Percentiles rank a stretch among this genome's conserved stretches.
Evolutionary conservation across 305 asterid species (phyloP).

Genomic region (Fraxinus velutina): DNA sequence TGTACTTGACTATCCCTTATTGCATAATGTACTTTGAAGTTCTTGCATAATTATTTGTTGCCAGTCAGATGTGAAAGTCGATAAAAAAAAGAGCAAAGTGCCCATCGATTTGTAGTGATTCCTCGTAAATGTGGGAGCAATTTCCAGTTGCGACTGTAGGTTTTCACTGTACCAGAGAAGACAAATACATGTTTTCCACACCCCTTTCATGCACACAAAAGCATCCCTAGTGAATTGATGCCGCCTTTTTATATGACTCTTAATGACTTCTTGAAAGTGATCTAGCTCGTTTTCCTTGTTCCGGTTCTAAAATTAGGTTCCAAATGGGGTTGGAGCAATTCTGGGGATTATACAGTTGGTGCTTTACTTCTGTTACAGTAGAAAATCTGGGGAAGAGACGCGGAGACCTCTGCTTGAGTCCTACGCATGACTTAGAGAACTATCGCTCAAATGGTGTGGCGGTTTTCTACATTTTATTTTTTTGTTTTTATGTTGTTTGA

Average conservation of each 20-base stretch:
- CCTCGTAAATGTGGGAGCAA: background rate
- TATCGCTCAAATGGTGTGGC: background rate
- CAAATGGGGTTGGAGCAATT: conserved; percentile 78
- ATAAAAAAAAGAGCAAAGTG: background rate
- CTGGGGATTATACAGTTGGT: conserved; percentile 70
- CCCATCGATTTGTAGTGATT: background rate
- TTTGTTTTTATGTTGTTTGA: background rate
- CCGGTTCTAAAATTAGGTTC: conserved; percentile 42
- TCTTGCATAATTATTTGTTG: background rate
- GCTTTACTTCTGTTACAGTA: conserved; percentile 60
- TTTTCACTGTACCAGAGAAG: background rate
- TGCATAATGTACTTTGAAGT: background rate
- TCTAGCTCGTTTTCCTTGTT: background rate
- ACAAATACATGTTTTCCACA: background rate
- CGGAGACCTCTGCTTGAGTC: conserved; percentile 52
- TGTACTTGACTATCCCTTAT: conserved; percentile 10
- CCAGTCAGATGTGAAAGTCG: background rate
- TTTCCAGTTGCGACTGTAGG: background rate
- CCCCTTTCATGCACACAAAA: background rate
- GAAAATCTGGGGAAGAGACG: conserved; percentile 29
- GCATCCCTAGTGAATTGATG: background rate
- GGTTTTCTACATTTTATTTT: background rate
- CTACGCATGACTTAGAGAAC: conserved; percentile 28
- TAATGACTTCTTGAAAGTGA: background rate
- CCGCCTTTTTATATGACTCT: background rate